Evolutionary conservation across 768 basidiomycete species (phyloP), one percentile per base, ranked within the genome.

Genomic region (Calocybe gangraenosa): DNA sequence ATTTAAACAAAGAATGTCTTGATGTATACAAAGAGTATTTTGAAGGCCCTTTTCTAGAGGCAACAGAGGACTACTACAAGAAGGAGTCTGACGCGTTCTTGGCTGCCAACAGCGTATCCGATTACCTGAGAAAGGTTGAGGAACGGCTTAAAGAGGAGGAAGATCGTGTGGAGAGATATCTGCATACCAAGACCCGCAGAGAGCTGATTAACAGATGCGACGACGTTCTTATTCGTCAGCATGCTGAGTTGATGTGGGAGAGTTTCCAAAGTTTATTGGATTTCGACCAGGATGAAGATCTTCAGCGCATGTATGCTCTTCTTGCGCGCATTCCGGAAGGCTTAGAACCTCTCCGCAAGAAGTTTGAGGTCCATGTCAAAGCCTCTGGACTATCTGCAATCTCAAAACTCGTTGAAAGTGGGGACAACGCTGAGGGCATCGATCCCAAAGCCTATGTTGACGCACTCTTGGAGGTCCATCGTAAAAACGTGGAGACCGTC

Each of bases 401-500:
- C 34, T 80, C 85, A 46, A 93, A 89, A 59, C 69, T 87, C 64
- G 70, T 81, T 59, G 75, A 81, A 41, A 84, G 82, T 35, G 76
- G 66, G 40, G 84, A 79, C 56, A 74, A 71, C 34, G 74, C 78
- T 3, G 82, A 87, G n/a, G 71, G 79, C 18, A 74, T 92, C 50
- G 96, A 97, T 64, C 91, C 96, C 40, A 97, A 95, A 65, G 87
- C 87, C 25, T 99, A 98, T 56, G 90, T 98, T 44, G 93, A 98
- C 60, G 89, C 93, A 0, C 64, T 99, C 42, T 70, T 99, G 34
- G 88, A 92, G 55, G 92, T 98, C 8, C 91, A 98, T 61, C 80
- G 79, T 60, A 97, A 95, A 77, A 97, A 94, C 68, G 82, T 84
- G 39, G 91, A 94, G 55, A 91, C 92, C 0, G 94, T 98, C 48